Evolutionary conservation across 352 stramenopile species (phyloP), one percentile per base, ranked within the genome.

Genomic region (Phytophthora pinifolia): DNA sequence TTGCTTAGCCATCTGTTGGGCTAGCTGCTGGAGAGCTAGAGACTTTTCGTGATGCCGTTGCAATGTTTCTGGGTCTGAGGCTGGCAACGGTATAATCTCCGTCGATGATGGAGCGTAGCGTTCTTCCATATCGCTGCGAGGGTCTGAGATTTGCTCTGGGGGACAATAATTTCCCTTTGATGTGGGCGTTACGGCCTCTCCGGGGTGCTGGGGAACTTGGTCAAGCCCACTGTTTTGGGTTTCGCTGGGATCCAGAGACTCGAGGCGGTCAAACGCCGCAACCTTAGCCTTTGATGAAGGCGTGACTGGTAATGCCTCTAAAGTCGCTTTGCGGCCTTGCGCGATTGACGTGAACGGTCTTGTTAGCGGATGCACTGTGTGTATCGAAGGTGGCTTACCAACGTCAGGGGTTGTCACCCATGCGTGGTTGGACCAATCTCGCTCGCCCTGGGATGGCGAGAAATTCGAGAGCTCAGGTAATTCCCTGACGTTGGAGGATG

Each of bases 321-420:
- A 53, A n/a, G 53, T 67, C 39, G 45, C 15, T 42, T 64, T 71
- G n/a, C 62, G 57, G 7, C 62, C 62, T 43, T 64, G 51, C 3
- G 56, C 51, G 29, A 58, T 63, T 31, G 62, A 36, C 12, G 39
- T 54, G 22, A 64, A 55, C 13, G 62, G 57, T 33, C 46, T 56
- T 37, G 62, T 67, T n/a, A 71, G 30, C 2, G 58, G 46, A 34
- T 67, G 46, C 18, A 60, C 39, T n/a, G 36, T 30, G n/a, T 64
- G 52, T 45, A 64, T 39, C 6, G 62, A 67, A 31, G 57, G 41
- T 9, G 42, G 31, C 5, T 71, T 58, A 20, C 36, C 53, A 31
- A 18, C 14, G 22, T 59, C 51, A n/a, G 31, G 38, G 9, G 51
- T 41, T 7, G 51, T 14, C 12, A 63, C 18, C 62, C 62, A 71